phyloP scores from a whole-genome alignment of 2,329 filamentous ascomycete genomes.

The Thermoascus crustaceus region DNA sequence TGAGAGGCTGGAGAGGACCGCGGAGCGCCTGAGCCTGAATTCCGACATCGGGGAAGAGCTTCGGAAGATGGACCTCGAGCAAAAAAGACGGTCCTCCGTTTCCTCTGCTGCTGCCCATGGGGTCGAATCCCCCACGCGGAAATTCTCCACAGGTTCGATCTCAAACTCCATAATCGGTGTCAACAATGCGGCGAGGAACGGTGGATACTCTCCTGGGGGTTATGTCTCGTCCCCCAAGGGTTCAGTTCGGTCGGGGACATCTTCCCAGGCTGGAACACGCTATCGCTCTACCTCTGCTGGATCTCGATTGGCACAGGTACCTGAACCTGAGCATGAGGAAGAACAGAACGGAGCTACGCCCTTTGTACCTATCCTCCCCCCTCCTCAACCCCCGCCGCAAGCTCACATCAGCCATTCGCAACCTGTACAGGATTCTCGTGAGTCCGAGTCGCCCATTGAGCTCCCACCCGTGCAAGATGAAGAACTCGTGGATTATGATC shows the following conservation, averaged over 20 bases:
- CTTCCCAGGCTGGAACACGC: constrained; percentile 21
- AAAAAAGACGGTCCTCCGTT: constrained; percentile 34
- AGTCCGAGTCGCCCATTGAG: constrained; percentile 1
- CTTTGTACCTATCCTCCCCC: constrained; percentile 12
- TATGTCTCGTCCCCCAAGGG: constrained; percentile 33
- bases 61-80: constrained; percentile 38
- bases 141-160: constrained; percentile 30
- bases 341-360: constrained; percentile 14
- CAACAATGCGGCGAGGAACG: constrained; percentile 28
- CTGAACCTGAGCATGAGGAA: constrained; percentile 32
- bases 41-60: constrained; percentile 40
- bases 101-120: constrained; percentile 10
- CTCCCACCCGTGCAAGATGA: constrained; percentile 14
- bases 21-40: constrained; percentile 40
- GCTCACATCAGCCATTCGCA: no score
- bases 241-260: constrained; percentile 32
- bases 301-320: constrained; percentile 31
- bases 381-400: constrained; percentile 10
- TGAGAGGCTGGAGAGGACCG: constrained; percentile 41
- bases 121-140: constrained; percentile 14
- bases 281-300: constrained; percentile 29
- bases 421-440: background rate
- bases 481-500: constrained; percentile 15
- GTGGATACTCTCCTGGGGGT: constrained; percentile 33
- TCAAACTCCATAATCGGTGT: constrained; percentile 34